Evolutionary conservation across 306 rosid species (phyloP).

Genomic region (Pyrus betulifolia): DNA sequence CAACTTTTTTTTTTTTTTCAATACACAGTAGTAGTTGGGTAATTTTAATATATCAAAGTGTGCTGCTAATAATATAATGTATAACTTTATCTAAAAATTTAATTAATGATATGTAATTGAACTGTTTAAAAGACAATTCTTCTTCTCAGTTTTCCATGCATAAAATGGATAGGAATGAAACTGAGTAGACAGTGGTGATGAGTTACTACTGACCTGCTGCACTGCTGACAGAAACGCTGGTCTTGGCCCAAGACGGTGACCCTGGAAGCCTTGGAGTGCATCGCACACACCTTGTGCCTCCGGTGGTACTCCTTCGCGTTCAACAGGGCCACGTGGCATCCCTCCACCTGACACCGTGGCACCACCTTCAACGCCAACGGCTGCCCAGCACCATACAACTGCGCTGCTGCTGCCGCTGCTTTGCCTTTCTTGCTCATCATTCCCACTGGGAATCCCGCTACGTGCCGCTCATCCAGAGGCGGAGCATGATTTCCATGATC

Average conservation of each 20-base stretch:
- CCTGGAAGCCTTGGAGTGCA: constrained; percentile 89
- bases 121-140: too few species aligned
- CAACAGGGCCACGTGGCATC: constrained; percentile 71
- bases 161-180: background rate
- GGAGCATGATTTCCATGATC: constrained; percentile 19
- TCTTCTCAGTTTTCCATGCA: too few species aligned
- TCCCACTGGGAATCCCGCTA: constrained; percentile 18
- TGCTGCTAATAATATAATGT: too few species aligned
- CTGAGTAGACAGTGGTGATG: background rate
- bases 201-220: constrained; percentile 59
- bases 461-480: constrained; percentile 17
- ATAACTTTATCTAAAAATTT: too few species aligned
- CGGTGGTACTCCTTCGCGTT: constrained; percentile 88
- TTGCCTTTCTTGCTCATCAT: constrained; percentile 40
- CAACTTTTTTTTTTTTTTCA: too few species aligned
- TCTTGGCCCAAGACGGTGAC: constrained; percentile 70
- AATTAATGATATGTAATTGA: too few species aligned
- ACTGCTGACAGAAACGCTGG: constrained; percentile 97
- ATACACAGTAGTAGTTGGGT: too few species aligned
- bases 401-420: background rate
- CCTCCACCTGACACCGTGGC: constrained; percentile 89
- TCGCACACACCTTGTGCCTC: constrained; percentile 90
- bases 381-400: background rate
- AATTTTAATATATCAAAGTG: too few species aligned
- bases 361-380: constrained; percentile 20